These are phyloP conservation scores for Ananas comosus DNA, from an alignment of 176 grass and related monocot genomes.

Conservation along the genomic window DNA sequence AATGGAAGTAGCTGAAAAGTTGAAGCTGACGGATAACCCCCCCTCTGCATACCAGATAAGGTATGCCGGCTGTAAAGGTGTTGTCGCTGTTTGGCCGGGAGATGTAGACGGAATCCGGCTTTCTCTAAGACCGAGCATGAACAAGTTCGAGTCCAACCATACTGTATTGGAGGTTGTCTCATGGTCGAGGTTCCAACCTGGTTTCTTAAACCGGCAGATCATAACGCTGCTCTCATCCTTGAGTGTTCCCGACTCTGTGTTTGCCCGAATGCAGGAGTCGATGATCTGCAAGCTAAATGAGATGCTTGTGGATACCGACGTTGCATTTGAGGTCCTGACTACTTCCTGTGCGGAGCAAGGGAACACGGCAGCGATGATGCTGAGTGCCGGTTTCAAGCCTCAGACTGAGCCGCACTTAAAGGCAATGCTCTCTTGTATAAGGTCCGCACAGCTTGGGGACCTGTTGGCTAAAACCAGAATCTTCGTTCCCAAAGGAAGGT, in stretches of 20 bases:
- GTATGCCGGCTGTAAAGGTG: slow-evolving; percentile 80
- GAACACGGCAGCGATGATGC: slow-evolving; percentile 59
- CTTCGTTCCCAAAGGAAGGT: slow-evolving; percentile 78
- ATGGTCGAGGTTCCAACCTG: slow-evolving; percentile 79
- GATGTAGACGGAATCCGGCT: slow-evolving; percentile 35
- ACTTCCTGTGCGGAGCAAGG: slow-evolving; percentile 72
- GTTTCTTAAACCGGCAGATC: slow-evolving; percentile 89
- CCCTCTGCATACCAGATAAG: slow-evolving; percentile 94
- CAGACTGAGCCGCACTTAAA: slow-evolving; percentile 69
- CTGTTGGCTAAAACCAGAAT: slow-evolving; percentile 66
- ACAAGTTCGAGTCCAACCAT: slow-evolving; percentile 69
- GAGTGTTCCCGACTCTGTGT: slow-evolving; percentile 49
- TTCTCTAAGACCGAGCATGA: slow-evolving; percentile 70
- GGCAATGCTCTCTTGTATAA: slow-evolving; percentile 71
- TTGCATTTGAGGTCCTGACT: slow-evolving; percentile 68
- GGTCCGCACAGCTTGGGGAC: slow-evolving; percentile 54
- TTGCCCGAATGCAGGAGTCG: slow-evolving; percentile 49
- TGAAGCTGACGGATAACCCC: slow-evolving; percentile 39
- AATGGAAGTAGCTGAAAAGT: slow-evolving; percentile 53
- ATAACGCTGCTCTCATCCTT: slow-evolving; percentile 64
- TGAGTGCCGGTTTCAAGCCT: slow-evolving; percentile 70
- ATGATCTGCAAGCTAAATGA: slow-evolving; percentile 63
- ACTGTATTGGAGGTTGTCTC: slow-evolving; percentile 63
- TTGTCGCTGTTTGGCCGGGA: slow-evolving; percentile 62
- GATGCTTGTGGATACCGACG: slow-evolving; percentile 45